phyloP scores from a whole-genome alignment of 202 grass and related monocot species.

The Eragrostis tef region DNA sequence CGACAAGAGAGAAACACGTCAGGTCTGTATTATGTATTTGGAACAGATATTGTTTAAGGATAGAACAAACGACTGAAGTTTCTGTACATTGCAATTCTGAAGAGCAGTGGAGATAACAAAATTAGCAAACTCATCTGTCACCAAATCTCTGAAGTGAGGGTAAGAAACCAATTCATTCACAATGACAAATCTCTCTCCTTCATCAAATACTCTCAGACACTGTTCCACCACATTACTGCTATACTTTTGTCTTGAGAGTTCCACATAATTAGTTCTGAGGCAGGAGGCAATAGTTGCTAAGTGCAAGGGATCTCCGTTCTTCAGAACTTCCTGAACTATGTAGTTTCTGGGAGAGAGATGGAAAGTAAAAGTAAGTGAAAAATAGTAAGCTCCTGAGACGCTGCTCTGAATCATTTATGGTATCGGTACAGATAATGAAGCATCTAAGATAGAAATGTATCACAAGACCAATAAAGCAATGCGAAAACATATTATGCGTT shows the following conservation, averaged over 20 bases:
- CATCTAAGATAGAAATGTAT: neutral
- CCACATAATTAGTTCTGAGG: slow-evolving; percentile 46
- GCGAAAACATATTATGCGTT: neutral
- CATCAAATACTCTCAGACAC: slow-evolving; percentile 47
- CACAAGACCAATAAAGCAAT: slow-evolving; percentile 1
- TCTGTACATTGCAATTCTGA: slow-evolving; percentile 37
- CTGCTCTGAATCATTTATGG: neutral
- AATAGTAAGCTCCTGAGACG: slow-evolving; percentile 2
- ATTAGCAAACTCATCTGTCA: slow-evolving; percentile 60
- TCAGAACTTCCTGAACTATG: slow-evolving; percentile 55
- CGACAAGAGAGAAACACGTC: neutral
- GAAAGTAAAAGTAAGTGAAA: neutral
- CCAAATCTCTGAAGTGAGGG: slow-evolving; percentile 45
- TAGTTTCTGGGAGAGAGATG: slow-evolving; percentile 47
- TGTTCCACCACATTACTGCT: slow-evolving; percentile 66
- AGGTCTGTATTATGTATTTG: neutral
- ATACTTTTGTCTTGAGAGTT: slow-evolving; percentile 54
- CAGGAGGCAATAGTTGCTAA: slow-evolving; percentile 33
- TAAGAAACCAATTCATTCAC: slow-evolving; percentile 48
- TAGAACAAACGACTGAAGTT: neutral
- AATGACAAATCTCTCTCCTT: slow-evolving; percentile 1
- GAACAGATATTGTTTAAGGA: neutral
- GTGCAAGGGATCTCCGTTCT: neutral
- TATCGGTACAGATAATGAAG: neutral
- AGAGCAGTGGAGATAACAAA: slow-evolving; percentile 60